These are phyloP conservation scores for Periconia sp. DNA, from an alignment of 2,329 filamentous ascomycete species.

Conservation along the genomic window DNA sequence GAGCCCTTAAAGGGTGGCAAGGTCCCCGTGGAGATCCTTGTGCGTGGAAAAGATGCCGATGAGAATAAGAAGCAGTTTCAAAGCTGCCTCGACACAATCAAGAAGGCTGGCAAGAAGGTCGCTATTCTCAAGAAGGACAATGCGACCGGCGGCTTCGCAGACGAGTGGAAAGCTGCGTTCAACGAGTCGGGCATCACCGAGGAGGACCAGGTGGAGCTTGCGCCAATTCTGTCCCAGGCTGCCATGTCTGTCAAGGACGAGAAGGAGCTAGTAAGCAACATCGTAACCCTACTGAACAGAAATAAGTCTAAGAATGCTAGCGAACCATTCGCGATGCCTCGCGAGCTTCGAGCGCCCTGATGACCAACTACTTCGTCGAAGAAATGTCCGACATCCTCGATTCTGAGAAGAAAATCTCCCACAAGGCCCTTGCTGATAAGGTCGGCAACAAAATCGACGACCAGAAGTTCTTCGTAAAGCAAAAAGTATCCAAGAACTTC, in stretches of 20 bases:
- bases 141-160: slow-evolving; percentile 85
- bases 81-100: slow-evolving; percentile 84
- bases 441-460: slow-evolving; percentile 93
- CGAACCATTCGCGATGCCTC: slow-evolving; percentile 93
- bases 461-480: slow-evolving; percentile 88
- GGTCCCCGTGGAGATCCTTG: slow-evolving; percentile 87
- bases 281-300: slow-evolving; percentile 2
- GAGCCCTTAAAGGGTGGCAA: slow-evolving; percentile 91
- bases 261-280: slow-evolving; percentile 72
- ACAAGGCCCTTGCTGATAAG: slow-evolving; percentile 83
- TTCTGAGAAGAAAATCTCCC: slow-evolving; percentile 95
- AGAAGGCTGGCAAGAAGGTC: slow-evolving; percentile 87
- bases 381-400: slow-evolving; percentile 97
- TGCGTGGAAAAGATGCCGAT: slow-evolving; percentile 88
- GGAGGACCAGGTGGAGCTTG: slow-evolving; percentile 85
- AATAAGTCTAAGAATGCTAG: slow-evolving; percentile 48
- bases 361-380: slow-evolving; percentile 96
- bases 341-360: slow-evolving; percentile 89
- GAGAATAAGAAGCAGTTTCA: slow-evolving; percentile 91
- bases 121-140: slow-evolving; percentile 85
- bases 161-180: slow-evolving; percentile 92
- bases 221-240: slow-evolving; percentile 77
- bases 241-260: slow-evolving; percentile 95
- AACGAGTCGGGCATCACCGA: slow-evolving; percentile 77
- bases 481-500: slow-evolving; percentile 83